phyloP scores from a whole-genome alignment of 106 monocot genomes.

The Apostasia ramifera region DNA sequence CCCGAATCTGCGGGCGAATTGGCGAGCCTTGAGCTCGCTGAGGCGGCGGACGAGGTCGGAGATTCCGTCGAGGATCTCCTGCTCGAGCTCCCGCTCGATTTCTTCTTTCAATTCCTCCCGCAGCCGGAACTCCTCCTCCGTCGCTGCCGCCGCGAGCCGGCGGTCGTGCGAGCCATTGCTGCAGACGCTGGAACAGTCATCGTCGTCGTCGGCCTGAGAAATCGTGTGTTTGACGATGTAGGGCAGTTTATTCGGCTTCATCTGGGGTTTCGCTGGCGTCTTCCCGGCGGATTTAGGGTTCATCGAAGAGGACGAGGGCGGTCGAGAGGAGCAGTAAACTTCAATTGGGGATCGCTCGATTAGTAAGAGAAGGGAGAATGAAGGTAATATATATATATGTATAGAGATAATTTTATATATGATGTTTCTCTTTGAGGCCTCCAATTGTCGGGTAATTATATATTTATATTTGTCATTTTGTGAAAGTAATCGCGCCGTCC shows the following conservation, averaged over 20 bases:
- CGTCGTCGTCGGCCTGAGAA: not conserved
- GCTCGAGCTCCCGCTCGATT: constrained; percentile 13
- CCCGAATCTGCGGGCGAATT: not conserved
- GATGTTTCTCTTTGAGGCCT: no score
- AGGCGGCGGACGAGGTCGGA: constrained; percentile 4
- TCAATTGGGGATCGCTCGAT: no score
- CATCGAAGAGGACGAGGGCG: not conserved
- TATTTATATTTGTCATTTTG: no score
- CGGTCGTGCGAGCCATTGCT: not conserved
- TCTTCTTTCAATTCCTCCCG: constrained; percentile 5
- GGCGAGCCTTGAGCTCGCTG: constrained; percentile 7
- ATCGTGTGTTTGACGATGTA: not conserved
- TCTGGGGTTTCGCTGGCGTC: not conserved
- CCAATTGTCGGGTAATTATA: no score
- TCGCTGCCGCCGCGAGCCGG: not conserved
- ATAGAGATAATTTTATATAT: no score
- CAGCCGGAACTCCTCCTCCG: constrained; percentile 4
- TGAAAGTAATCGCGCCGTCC: no score
- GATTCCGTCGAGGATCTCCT: constrained; percentile 7
- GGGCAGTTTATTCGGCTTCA: not conserved
- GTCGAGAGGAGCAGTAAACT: no score
- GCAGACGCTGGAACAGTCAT: constrained; percentile 6
- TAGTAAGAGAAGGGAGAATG: no score
- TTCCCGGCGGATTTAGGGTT: not conserved
- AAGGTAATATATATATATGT: no score